Conservation (phyloP, 129 eudicot genomes). For the Kitagawia praeruptora region DNA sequence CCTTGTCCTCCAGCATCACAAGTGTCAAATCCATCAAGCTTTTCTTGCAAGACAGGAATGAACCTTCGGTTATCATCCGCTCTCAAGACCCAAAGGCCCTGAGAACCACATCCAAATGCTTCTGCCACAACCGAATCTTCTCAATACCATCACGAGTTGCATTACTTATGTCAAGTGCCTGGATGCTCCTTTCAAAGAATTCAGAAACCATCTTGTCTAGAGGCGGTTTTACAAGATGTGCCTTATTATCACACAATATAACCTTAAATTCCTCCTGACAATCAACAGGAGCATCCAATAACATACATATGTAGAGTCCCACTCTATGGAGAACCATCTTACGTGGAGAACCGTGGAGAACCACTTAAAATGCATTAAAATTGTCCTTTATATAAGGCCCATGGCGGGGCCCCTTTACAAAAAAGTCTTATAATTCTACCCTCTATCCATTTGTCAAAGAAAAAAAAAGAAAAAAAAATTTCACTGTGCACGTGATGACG, state of each 20-base stretch:
- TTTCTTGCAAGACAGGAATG: constrained; percentile 70
- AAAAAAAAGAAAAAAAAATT: no score
- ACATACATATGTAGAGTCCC: no score
- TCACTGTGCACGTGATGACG: no score
- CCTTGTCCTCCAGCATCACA: constrained; percentile 64
- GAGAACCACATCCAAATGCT: constrained; percentile 58
- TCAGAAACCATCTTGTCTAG: constrained; percentile 45
- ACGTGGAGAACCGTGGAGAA: no score
- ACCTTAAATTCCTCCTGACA: constrained; percentile 60
- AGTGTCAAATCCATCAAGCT: constrained; percentile 71
- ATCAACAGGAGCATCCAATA: constrained; percentile 42
- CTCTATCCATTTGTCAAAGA: no score
- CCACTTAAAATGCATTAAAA: no score
- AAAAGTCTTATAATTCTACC: no score
- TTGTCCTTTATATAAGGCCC: no score
- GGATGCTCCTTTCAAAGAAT: constrained; percentile 50
- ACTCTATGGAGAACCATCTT: no score
- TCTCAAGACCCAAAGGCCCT: constrained; percentile 48
- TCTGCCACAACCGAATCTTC: constrained; percentile 60
- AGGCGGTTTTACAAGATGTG: constrained; percentile 42
- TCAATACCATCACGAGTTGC: constrained; percentile 86
- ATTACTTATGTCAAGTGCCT: constrained; percentile 76
- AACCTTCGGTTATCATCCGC: constrained; percentile 52
- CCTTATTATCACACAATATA: constrained; percentile 35
- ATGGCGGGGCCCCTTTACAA: no score